phyloP scores from a whole-genome alignment of 2,329 filamentous ascomycete species.

The Xylogone sp. region DNA sequence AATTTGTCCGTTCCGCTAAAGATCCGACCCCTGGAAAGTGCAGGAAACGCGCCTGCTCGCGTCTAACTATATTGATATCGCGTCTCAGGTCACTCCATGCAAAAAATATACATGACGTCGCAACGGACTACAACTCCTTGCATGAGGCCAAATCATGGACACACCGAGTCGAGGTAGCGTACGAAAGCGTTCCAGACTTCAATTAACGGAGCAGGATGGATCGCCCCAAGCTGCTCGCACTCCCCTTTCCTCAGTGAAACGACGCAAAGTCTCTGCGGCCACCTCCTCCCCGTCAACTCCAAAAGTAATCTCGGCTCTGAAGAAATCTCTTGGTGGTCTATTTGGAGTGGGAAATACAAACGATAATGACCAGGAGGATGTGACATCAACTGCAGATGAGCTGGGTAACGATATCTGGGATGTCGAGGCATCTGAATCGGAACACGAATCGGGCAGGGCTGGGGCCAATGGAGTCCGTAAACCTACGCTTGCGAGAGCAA shows the following conservation, averaged over 20 bases:
- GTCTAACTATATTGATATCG: not conserved
- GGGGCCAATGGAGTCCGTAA: not conserved
- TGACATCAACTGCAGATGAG: constrained; percentile 13
- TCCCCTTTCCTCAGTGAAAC: constrained; percentile 10
- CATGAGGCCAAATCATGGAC: not conserved
- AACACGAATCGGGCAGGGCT: not conserved
- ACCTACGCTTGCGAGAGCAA: not conserved
- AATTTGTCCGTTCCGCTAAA: too few relatives aligned
- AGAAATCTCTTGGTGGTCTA: constrained; percentile 14
- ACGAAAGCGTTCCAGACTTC: constrained; percentile 1
- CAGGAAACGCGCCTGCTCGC: too few relatives aligned
- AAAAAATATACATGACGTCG: not conserved
- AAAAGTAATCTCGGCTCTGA: constrained; percentile 12
- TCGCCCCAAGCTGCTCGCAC: not conserved
- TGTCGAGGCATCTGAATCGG: constrained; percentile 1
- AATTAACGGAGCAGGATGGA: not conserved
- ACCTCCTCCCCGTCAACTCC: constrained; percentile 17
- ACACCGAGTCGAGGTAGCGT: not conserved
- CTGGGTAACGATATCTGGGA: constrained; percentile 1
- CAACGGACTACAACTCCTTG: not conserved
- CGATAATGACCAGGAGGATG: constrained; percentile 12
- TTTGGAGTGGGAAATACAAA: constrained; percentile 1
- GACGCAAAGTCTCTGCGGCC: constrained; percentile 7
- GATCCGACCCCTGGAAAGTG: too few relatives aligned
- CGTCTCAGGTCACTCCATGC: not conserved